Conservation (phyloP, 495 filamentous ascomycete species). For the Neurospora tetraspora region DNA sequence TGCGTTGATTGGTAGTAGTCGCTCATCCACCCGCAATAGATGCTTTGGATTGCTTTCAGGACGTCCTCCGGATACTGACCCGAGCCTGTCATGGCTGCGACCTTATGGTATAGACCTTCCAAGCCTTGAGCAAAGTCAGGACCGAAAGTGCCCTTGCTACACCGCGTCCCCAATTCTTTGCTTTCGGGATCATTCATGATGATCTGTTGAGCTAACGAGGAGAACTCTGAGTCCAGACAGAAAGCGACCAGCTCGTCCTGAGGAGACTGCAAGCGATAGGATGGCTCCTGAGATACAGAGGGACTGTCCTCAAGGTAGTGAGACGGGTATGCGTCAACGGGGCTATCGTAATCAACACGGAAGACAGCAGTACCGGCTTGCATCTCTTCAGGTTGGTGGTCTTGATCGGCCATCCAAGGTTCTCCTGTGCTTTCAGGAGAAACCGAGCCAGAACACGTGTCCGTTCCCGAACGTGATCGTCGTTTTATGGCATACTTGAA, state of each 20-base stretch:
- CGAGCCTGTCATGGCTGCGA: not conserved
- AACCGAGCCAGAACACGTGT: not conserved
- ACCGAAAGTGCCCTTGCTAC: constrained; percentile 11
- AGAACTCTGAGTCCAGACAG: constrained; percentile 15
- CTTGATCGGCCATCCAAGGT: not conserved
- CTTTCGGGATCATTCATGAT: constrained; percentile 11
- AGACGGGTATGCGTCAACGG: not conserved
- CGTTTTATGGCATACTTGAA: constrained; percentile 24
- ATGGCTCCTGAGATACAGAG: not conserved
- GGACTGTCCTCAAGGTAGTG: not conserved
- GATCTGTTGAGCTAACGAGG: constrained; percentile 22
- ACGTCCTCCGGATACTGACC: constrained; percentile 5
- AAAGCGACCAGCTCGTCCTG: not conserved
- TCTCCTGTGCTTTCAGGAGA: not conserved
- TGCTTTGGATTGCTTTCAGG: constrained; percentile 12
- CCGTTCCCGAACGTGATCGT: constrained; percentile 6
- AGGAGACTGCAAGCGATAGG: not conserved
- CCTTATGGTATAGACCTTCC: constrained; percentile 2
- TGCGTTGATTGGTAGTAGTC: constrained; percentile 18
- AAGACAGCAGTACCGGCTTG: not conserved
- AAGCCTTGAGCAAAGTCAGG: constrained; percentile 7
- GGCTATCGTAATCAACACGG: not conserved
- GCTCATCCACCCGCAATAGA: constrained; percentile 18
- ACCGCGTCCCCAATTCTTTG: constrained; percentile 14
- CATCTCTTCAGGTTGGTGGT: not conserved